Evolutionary conservation across 306 rosid genomes (phyloP).

Genomic region (Gastrolobium bilobum): DNA sequence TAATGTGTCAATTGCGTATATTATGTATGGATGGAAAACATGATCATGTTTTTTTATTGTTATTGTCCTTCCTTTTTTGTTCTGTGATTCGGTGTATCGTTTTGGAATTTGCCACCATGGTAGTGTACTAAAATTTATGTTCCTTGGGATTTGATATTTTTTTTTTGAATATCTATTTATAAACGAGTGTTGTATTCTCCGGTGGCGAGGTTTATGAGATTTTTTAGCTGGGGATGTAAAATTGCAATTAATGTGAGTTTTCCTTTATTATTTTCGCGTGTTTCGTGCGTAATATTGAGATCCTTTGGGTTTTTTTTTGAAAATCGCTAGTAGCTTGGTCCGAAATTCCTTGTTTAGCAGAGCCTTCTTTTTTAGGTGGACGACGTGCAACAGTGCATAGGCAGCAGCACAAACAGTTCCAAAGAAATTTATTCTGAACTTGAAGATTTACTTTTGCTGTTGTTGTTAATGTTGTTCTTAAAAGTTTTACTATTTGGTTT

Average conservation of each 20-base stretch:
- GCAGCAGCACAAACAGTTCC: neutral
- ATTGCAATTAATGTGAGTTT: neutral
- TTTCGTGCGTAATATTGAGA: conserved; percentile 47
- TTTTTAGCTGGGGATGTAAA: conserved; percentile 52
- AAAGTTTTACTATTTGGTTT: neutral
- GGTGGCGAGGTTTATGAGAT: conserved; percentile 27
- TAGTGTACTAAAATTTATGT: conserved; percentile 32
- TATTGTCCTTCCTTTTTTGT: neutral
- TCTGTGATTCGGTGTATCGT: conserved; percentile 8
- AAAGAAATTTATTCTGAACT: neutral
- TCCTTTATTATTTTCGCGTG: neutral
- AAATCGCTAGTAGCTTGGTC: neutral
- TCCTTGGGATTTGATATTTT: conserved; percentile 1
- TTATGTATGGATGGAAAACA: conserved; percentile 3
- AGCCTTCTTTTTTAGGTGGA: neutral
- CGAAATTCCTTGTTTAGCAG: neutral
- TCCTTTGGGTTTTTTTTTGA: neutral
- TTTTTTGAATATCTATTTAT: too few species aligned
- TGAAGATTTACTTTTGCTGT: neutral
- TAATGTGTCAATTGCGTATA: conserved; percentile 45
- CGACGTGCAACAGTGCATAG: conserved; percentile 27
- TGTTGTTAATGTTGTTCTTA: neutral
- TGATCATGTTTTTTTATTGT: neutral
- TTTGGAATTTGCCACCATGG: conserved; percentile 47
- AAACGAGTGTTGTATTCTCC: neutral